Evolutionary conservation across 129 eudicot genomes (phyloP), one percentile per base, ranked within the genome.

Genomic region (Saussurea involucrata): DNA sequence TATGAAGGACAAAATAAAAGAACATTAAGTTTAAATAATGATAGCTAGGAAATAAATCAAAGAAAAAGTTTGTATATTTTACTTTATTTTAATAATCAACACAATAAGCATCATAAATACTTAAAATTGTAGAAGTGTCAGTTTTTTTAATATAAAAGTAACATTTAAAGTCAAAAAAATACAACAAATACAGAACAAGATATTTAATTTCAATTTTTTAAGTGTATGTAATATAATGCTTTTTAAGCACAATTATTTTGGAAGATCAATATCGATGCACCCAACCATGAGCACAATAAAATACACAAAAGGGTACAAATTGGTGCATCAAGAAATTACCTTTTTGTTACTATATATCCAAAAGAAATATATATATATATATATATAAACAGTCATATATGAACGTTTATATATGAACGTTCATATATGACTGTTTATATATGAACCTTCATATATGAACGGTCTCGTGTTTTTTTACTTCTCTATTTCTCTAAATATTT

Each of bases 251-350:
- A 22, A 11, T 9, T 55, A 73, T 57, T 33, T 33, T 18, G 72
- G 24, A 66, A 17, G 28, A 20, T 60, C 4, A 24, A 5, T 64
- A 9, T 9, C 10, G 15, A n/a, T n/a, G 66, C 4, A 11, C 49
- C 66, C 66, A 57, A 33, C 80, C 84, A 74, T 40, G 76, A 58
- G 76, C 7, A 25, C 9, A 7, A 49, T 74, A 68, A 36, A 58
- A 60, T 66, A 71, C 65, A 10, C 2, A 69, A 58, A 69, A 63
- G 27, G 76, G 24, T 31, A 69, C 9, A 69, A 69, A 31, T 15
- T 49, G 58, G 21, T 15, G 58, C 58, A 49, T 49, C 21, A 49
- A 49, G 11, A 21, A 66, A 34, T 3, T n/a, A 7, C 22, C 29
- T 32, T 57, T 66, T 77, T 68, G 81, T 77, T 75, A 76, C 53